These are phyloP conservation scores for Niveomyces coronatus DNA, from an alignment of 2,329 filamentous ascomycete genomes.

Conservation along the genomic window DNA sequence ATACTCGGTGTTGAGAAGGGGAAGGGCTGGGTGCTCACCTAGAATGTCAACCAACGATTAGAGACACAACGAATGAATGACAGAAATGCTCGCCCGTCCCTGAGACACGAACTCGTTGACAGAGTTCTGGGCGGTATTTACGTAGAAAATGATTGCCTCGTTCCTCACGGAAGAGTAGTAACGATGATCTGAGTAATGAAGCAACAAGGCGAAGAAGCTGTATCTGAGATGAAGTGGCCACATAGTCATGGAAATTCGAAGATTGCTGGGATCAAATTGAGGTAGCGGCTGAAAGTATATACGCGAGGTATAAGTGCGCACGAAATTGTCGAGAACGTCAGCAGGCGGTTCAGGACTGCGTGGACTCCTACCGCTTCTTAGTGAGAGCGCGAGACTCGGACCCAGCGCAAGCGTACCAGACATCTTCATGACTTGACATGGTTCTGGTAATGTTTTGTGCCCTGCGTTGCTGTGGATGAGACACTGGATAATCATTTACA, in stretches of 20 bases:
- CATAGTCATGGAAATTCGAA: not conserved
- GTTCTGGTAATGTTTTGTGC: not conserved
- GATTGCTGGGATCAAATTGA: not conserved
- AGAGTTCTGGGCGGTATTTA: not conserved
- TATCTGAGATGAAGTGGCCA: not conserved
- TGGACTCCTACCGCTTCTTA: not conserved
- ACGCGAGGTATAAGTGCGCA: not conserved
- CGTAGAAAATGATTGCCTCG: not conserved
- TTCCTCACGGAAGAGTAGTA: not conserved
- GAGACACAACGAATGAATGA: not conserved
- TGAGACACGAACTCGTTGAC: not conserved
- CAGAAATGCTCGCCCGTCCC: not conserved
- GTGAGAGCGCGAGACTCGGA: not conserved
- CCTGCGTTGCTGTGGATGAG: not conserved
- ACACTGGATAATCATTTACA: not conserved
- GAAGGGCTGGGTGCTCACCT: not conserved
- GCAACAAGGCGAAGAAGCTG: not conserved
- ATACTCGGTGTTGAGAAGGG: not conserved
- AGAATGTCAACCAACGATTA: not conserved
- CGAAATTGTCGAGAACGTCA: not conserved
- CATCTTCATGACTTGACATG: not conserved
- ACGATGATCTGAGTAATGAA: not conserved
- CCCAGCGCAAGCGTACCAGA: not conserved
- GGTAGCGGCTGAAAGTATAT: not conserved
- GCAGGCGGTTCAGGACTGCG: not conserved